phyloP scores from a whole-genome alignment of 768 basidiomycete genomes.

The Trametes elegans region DNA sequence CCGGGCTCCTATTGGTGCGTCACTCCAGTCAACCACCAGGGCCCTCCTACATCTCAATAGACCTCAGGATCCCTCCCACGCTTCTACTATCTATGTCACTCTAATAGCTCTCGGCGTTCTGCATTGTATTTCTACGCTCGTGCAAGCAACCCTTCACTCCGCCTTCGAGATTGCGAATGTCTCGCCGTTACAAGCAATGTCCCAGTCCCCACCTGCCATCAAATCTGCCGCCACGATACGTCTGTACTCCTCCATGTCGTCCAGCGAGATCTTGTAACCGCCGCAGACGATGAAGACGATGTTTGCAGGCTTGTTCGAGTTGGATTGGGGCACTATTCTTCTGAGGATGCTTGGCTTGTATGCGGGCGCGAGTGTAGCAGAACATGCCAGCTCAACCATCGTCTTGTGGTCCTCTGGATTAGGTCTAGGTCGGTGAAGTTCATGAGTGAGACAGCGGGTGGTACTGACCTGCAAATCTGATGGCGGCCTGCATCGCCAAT shows the following conservation, averaged over 20 bases:
- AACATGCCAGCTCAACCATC: slow-evolving; percentile 72
- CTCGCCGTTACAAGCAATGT: slow-evolving; percentile 19
- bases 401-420: slow-evolving; percentile 69
- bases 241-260: slow-evolving; percentile 51
- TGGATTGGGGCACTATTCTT: slow-evolving; percentile 41
- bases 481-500: slow-evolving; percentile 60
- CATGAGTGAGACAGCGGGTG: neutral
- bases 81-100: neutral
- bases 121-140: slow-evolving; percentile 13
- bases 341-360: slow-evolving; percentile 59
- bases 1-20: neutral
- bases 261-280: slow-evolving; percentile 64
- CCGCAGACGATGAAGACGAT: slow-evolving; percentile 72
- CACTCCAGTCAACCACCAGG: neutral
- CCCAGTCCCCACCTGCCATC: slow-evolving; percentile 29
- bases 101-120: slow-evolving; percentile 4
- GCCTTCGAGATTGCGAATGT: neutral
- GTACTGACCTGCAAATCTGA: slow-evolving; percentile 57
- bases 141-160: slow-evolving; percentile 7
- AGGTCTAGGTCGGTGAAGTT: neutral
- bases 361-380: slow-evolving; percentile 65
- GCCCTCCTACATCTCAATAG: neutral
- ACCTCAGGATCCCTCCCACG: neutral
- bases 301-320: slow-evolving; percentile 30
- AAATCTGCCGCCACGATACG: slow-evolving; percentile 37